Percentiles rank a stretch among this genome's conserved stretches.
phyloP scores from a whole-genome alignment of 108 stramenopile genomes.

The Skeletonema potamos region DNA sequence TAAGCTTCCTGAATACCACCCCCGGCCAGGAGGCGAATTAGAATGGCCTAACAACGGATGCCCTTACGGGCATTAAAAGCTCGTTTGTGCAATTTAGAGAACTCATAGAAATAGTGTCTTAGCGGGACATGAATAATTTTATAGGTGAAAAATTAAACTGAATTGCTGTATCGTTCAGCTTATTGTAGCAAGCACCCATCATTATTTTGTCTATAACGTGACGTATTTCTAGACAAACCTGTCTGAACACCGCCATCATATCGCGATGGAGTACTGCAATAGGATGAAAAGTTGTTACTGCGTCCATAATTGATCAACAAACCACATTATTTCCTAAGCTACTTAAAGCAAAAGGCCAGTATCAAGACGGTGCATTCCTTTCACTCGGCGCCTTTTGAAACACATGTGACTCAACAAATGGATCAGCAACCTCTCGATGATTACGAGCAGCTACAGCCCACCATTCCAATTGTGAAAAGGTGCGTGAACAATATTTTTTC shows the following conservation, averaged over 20 bases:
- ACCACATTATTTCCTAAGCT: too few relatives aligned
- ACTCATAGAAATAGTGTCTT: not conserved
- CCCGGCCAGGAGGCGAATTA: not conserved
- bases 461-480: constrained; percentile 81
- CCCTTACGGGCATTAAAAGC: not conserved
- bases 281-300: too few relatives aligned
- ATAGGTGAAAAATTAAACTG: not conserved
- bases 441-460: constrained; percentile 62
- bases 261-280: too few relatives aligned
- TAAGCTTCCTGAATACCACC: not conserved
- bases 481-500: constrained; percentile 54
- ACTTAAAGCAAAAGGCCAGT: not conserved
- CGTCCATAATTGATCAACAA: too few relatives aligned
- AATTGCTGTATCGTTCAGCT: too few relatives aligned
- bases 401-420: constrained; percentile 52
- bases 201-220: too few relatives aligned
- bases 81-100: not conserved
- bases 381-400: constrained; percentile 50
- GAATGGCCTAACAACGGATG: constrained; percentile 3
- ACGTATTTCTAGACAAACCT: too few relatives aligned
- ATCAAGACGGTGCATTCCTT: constrained; percentile 74
- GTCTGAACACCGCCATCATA: too few relatives aligned
- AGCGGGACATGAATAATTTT: not conserved
- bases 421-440: constrained; percentile 55
- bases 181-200: too few relatives aligned